phyloP scores from a whole-genome alignment of 805 yeast genomes.

The Wickerhamiella parazyma region DNA sequence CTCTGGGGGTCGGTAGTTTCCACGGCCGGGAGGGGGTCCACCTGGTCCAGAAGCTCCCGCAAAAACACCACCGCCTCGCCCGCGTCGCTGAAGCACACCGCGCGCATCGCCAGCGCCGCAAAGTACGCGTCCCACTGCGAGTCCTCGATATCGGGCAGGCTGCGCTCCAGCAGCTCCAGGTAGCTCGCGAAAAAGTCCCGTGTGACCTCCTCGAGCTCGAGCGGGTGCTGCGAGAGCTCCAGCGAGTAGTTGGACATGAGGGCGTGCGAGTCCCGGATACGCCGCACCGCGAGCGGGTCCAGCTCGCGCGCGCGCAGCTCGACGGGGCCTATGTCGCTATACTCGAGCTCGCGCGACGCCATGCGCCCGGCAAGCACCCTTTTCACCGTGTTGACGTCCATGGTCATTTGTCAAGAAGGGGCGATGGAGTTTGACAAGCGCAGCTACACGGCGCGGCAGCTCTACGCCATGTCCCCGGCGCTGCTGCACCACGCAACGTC shows the following conservation, averaged over 20 bases:
- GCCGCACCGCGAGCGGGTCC: neutral
- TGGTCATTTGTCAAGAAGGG: neutral
- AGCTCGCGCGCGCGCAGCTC: neutral
- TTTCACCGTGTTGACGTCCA: neutral
- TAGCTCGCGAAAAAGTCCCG: constrained; percentile 7
- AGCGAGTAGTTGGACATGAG: constrained; percentile 12
- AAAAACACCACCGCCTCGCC: neutral
- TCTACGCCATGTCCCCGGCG: constrained; percentile 21
- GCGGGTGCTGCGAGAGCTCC: constrained; percentile 12
- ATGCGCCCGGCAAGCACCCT: constrained; percentile 6
- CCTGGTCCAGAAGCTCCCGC: neutral
- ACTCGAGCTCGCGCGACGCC: neutral
- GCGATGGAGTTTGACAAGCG: constrained; percentile 10
- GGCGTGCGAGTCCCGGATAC: constrained; percentile 11
- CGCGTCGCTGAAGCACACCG: constrained; percentile 2
- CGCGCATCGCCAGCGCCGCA: constrained; percentile 10
- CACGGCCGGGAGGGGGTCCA: neutral
- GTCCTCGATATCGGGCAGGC: constrained; percentile 6
- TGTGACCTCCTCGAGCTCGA: constrained; percentile 10
- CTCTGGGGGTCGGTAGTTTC: neutral
- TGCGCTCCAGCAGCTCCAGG: constrained; percentile 6
- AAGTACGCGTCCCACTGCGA: constrained; percentile 11
- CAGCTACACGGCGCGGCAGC: constrained; percentile 25
- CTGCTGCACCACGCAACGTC: constrained; percentile 23
- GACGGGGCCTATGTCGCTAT: neutral